Base-by-base conservation (phyloP, 2,329 filamentous ascomycete species). In the Xylaria sp. region DNA sequence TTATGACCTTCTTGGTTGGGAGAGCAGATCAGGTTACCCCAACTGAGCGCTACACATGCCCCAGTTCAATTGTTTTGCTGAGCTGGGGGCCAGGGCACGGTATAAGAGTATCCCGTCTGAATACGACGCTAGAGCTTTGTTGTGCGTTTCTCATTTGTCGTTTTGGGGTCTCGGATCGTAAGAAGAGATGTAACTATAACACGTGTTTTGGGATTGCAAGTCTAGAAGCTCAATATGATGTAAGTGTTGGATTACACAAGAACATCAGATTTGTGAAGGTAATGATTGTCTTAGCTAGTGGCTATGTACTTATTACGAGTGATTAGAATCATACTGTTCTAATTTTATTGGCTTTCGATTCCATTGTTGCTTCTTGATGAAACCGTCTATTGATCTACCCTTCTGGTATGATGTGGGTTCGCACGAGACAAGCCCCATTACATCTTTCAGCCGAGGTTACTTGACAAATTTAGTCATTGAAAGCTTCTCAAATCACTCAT, bases 1-100 rank as follows among this genome's bases (percentile, higher is more conserved):
- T 25, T 66, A 66, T 41, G 18, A 28, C 50, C 57, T 43, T 28
- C 18, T 59, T 23, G 46, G n/a, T 15, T 46, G 53, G 20, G 18
- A n/a, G 20, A 32, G 15, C 15, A 52, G 32, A n/a, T 52, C 48
- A 23, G 9, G 39, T 34, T 57, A 66, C 52, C 53, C 52, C 59
- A 45, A 62, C 53, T 43, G 7, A n/a, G 36, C 23, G 23, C 34
- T 55, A 30, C n/a, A 32, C 12, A 55, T 18, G 28, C 15, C 18
- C 25, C 8, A 50, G 13, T 50, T n/a, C 6, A 23, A 10, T 41
- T 45, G 34, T 12, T 9, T 36, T 32, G 52, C 52, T 58, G n/a
- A 30, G 18, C 10, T 4, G 10, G 23, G 52, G 32, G 32, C 30
- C 32, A 25, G 23, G 41, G 20, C 13, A 63, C 10, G n/a, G 23